These are phyloP conservation scores for Truncatella angustata DNA, from an alignment of 2,329 filamentous ascomycete species.

Conservation along the genomic window DNA sequence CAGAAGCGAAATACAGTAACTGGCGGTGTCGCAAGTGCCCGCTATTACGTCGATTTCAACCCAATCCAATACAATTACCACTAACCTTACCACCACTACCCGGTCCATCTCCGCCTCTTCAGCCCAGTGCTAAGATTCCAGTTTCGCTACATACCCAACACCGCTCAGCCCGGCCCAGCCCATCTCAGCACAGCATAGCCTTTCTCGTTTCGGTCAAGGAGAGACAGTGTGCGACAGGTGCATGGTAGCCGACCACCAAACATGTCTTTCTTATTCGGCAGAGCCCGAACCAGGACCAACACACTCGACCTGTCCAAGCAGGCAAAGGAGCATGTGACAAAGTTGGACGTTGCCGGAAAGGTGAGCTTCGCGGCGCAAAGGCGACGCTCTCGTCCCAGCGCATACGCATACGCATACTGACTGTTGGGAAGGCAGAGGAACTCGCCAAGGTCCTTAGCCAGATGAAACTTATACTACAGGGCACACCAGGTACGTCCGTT, in stretches of 20 bases:
- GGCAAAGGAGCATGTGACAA: constrained; percentile 52
- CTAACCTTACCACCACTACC: too few relatives aligned
- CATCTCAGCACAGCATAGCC: too few relatives aligned
- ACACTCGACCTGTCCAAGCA: constrained; percentile 55
- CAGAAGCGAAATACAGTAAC: background rate
- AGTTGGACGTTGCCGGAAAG: constrained; percentile 51
- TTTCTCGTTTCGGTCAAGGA: too few relatives aligned
- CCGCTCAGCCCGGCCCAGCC: too few relatives aligned
- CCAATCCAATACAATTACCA: too few relatives aligned
- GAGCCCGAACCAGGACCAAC: constrained; percentile 48
- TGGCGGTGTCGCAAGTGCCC: too few relatives aligned
- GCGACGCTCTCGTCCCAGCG: background rate
- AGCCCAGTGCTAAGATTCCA: too few relatives aligned
- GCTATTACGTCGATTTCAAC: background rate
- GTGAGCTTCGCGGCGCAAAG: constrained; percentile 27
- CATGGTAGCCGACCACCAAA: constrained; percentile 11
- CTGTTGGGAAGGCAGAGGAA: constrained; percentile 69
- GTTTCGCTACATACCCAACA: too few relatives aligned
- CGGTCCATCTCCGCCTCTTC: too few relatives aligned
- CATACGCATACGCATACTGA: background rate
- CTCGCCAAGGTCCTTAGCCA: constrained; percentile 80
- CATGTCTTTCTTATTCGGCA: constrained; percentile 58
- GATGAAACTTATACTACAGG: constrained; percentile 92
- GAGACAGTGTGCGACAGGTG: background rate
- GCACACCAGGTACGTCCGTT: constrained; percentile 81